A percentile compares a stretch with the other conserved stretches of the same genome.
Conservation (phyloP, 805 yeast species). For the Jamesozyma rosinii region DNA sequence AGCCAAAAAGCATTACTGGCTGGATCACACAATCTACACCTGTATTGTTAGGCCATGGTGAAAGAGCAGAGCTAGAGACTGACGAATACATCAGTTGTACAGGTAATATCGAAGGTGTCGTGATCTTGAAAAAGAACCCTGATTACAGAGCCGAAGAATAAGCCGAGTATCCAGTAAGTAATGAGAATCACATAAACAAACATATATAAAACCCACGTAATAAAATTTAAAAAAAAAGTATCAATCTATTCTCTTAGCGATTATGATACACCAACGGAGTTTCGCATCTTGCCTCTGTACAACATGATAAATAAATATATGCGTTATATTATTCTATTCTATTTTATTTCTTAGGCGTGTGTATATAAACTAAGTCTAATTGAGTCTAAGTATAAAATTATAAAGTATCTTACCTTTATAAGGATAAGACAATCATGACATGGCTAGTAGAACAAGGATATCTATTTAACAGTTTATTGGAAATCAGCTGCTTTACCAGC, state of each 20-base stretch:
- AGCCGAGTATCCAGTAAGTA: background rate
- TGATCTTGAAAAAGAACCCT: slow-evolving; percentile 83
- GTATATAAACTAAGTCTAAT: background rate
- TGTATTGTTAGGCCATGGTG: slow-evolving; percentile 85
- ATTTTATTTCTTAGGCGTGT: background rate
- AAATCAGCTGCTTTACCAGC: slow-evolving; percentile 91
- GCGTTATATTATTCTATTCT: too few relatives aligned
- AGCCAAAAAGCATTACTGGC: slow-evolving; percentile 96
- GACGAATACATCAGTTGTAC: slow-evolving; percentile 82
- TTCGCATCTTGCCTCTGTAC: too few relatives aligned
- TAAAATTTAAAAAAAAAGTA: too few relatives aligned
- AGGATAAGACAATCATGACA: background rate
- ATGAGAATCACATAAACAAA: background rate
- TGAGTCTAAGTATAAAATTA: background rate
- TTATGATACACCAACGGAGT: too few relatives aligned
- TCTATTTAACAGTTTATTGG: slow-evolving; percentile 32
- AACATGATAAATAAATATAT: too few relatives aligned
- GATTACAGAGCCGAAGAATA: slow-evolving; percentile 60
- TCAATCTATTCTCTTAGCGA: too few relatives aligned
- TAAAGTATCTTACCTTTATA: background rate
- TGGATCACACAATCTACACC: slow-evolving; percentile 99
- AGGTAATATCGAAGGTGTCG: slow-evolving; percentile 83
- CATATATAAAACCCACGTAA: background rate
- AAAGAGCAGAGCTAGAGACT: slow-evolving; percentile 87
- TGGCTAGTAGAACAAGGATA: background rate